phyloP scores from a whole-genome alignment of 2,329 filamentous ascomycete genomes.

The Aspergillus pseudonomiae region DNA sequence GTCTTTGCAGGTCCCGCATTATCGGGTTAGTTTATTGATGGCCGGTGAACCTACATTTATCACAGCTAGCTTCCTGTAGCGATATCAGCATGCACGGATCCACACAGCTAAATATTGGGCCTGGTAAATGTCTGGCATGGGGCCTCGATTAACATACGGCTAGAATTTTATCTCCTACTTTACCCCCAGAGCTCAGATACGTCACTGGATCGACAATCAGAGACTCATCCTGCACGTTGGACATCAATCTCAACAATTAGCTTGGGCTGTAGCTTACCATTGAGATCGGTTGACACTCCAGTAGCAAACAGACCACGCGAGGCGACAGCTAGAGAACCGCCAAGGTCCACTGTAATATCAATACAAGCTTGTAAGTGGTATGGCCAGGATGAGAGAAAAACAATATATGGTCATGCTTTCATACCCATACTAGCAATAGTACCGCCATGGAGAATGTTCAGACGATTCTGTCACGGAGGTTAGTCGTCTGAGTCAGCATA shows the following conservation, averaged over 20 bases:
- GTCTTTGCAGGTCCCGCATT: background rate
- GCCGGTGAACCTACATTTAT: conserved; percentile 57
- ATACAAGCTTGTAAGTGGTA: background rate
- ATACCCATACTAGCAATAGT: conserved; percentile 65
- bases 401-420: conserved; percentile 3
- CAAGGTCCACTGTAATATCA: conserved; percentile 59
- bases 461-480: conserved; percentile 55
- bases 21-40: background rate
- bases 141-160: conserved; percentile 45
- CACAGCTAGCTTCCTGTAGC: conserved; percentile 60
- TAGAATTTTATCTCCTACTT: conserved; percentile 61
- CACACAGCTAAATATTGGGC: background rate
- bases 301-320: conserved; percentile 67
- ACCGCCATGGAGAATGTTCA: conserved; percentile 68
- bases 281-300: conserved; percentile 68
- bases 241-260: background rate
- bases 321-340: conserved; percentile 67
- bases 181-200: conserved; percentile 65
- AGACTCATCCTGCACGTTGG: background rate
- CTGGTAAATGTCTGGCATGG: background rate
- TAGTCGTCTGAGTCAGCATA: background rate
- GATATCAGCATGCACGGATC: conserved; percentile 19
- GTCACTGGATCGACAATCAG: conserved; percentile 51
- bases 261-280: conserved; percentile 43
- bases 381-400: background rate